Evolutionary conservation across 2,329 filamentous ascomycete species (phyloP).

Genomic region (Camillea tinctor): DNA sequence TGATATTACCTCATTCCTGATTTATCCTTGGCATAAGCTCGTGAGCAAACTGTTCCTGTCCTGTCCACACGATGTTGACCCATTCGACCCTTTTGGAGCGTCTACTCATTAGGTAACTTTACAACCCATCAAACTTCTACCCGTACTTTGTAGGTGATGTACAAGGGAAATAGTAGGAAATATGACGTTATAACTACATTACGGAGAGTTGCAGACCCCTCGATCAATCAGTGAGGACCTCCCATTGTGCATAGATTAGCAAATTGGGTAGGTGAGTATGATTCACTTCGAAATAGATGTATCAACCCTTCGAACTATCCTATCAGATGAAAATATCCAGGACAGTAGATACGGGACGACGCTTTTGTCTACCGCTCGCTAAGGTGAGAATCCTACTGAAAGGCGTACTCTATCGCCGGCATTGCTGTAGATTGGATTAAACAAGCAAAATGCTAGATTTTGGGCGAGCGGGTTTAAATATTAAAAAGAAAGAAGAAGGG

Average conservation of each 20-base stretch:
- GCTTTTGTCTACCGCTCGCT: conserved; percentile 35
- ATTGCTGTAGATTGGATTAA: conserved; percentile 31
- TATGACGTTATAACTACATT: no score
- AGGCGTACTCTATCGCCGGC: conserved; percentile 29
- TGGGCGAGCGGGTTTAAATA: conserved; percentile 29
- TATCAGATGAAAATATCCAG: conserved; percentile 72
- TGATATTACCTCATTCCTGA: no score
- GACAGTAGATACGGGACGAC: conserved; percentile 85
- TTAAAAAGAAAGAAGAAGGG: conserved; percentile 3
- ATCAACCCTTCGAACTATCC: conserved; percentile 82
- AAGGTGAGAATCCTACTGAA: conserved; percentile 32
- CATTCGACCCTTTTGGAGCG: no score
- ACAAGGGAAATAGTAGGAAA: no score
- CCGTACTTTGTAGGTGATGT: no score
- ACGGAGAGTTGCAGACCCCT: no score
- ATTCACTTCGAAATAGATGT: conserved; percentile 44
- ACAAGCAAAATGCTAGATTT: conserved; percentile 28
- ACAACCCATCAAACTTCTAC: no score
- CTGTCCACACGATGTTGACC: no score
- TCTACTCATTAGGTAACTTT: no score
- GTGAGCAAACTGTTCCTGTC: background rate
- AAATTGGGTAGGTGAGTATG: no score
- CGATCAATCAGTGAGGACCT: no score
- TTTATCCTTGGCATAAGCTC: background rate
- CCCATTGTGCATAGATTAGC: no score